Base-by-base conservation (phyloP, 2,329 filamentous ascomycete species). In the Neurospora sp. region DNA sequence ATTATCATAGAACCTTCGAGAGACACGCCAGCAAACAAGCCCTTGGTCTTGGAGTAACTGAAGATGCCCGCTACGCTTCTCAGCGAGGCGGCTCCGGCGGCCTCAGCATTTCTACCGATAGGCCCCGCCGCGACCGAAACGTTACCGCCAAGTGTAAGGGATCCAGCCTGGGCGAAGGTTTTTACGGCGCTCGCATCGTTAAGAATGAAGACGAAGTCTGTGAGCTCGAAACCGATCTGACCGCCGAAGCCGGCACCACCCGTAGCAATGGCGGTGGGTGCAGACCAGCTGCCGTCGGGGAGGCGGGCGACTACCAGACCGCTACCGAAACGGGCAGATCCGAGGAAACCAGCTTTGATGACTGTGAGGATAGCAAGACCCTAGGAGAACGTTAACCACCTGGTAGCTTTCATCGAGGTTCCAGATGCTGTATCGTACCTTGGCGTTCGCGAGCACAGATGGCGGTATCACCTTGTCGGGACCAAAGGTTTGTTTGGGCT, bases 381-480 rank as follows among this genome's bases (percentile, higher is more conserved):
- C 87, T 76, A 15, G n/a, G 67, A 67, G 37, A 36, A 66, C 6
- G 46, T 69, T 41, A 66, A 36, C 28, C 23, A 39, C 11, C 66
- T 66, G 28, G 39, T 37, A 10, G 33, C 66, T 67, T 6, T 10
- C 67, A n/a, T 37, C 43, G 66, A 41, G 52, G 71, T 62, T 67
- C 66, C 66, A 66, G 33, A 67, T 69, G 43, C 43, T 33, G 46
- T 39, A 71, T 65, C 72, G 71, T 82, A 93, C 91, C 88, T 99
- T 97, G 77, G 96, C 96, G 80, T 92, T 92, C 74, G 91, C 91
- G 76, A 99, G 89, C 75, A 99, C 87, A 68, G 90, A 87, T 8
- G 95, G 94, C 67, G 96, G 96, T 76, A 99, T 99, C 79, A 99
- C 90, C 81, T 98, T 98, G 81, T 98, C 96, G 69, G 96, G 95